A percentile compares a stretch with the other conserved stretches of the same genome.
phyloP scores from a whole-genome alignment of 768 basidiomycete species.

The Antrodiella citrinella region DNA sequence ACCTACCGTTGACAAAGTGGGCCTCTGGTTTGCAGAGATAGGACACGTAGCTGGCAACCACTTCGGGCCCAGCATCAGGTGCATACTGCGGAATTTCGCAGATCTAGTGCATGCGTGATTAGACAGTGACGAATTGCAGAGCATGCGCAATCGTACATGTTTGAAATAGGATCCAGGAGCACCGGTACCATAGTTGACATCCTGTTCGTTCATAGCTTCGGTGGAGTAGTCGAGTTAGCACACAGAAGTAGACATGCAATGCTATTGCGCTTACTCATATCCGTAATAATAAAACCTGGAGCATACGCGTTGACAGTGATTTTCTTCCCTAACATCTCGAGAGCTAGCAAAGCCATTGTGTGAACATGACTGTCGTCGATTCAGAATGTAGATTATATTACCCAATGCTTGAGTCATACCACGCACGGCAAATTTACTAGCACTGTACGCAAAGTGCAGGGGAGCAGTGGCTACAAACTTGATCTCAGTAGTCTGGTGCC shows the following conservation, averaged over 20 bases:
- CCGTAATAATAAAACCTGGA: constrained; percentile 19
- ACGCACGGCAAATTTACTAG: constrained; percentile 20
- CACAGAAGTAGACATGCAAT: too few relatives aligned
- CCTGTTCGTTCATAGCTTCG: too few relatives aligned
- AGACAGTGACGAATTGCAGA: too few relatives aligned
- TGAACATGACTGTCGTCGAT: too few relatives aligned
- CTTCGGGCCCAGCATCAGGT: not conserved
- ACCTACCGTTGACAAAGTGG: constrained; percentile 11
- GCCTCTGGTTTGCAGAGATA: constrained; percentile 13
- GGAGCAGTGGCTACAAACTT: too few relatives aligned
- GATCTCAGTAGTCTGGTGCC: too few relatives aligned
- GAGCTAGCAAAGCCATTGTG: too few relatives aligned
- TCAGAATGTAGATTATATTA: too few relatives aligned
- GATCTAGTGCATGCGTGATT: not conserved
- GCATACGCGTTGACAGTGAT: constrained; percentile 23
- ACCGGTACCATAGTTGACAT: too few relatives aligned
- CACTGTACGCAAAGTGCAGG: constrained; percentile 13
- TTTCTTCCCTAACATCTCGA: constrained; percentile 13
- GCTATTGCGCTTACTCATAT: not conserved
- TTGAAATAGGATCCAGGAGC: not conserved
- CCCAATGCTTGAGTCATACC: constrained; percentile 19
- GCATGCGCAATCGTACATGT: not conserved
- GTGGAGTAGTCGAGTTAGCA: too few relatives aligned
- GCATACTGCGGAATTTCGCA: not conserved
- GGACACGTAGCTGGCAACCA: constrained; percentile 11